Base-by-base conservation (phyloP, 2,329 filamentous ascomycete species). In the Penicillium polonicum region DNA sequence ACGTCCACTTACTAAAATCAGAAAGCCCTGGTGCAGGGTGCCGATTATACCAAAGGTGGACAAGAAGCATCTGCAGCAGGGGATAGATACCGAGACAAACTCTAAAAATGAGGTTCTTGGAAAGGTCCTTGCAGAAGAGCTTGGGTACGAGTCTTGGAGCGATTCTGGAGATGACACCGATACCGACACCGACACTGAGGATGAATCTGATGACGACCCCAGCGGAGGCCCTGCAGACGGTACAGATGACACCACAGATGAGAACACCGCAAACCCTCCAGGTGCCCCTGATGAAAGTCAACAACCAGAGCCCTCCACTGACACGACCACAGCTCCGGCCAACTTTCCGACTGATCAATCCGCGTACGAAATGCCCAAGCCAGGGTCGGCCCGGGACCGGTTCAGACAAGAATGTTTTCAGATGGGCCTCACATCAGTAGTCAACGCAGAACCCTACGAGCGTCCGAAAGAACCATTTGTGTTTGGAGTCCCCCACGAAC, bases 121-220 rank as follows among this genome's bases (percentile, higher is more conserved):
- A 27, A 52, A 17, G 15, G 17, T 35, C 5, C 39, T 52, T 13
- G 50, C 50, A 27, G 50, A 52, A 46, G 50, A 52, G 21, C 50
- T 52, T 45, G 50, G 50, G 7, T 52, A 27, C 5, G 39, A 27
- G 19, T 17, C 39, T 45, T 29, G 25, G 36, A 10, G 25, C 2
- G 41, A 27, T 25, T 46, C 33, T 36, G 39, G 6, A 4, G 21
- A 36, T 7, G 31, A 52, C 39, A 35, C 50, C 12, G 39, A 44
- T 13, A 45, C 39, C 9, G 29, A 52, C 1, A 36, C 23, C 7
- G 25, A 23, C 4, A 31, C n/a, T 10, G 27, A 23, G 9, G 17
- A 45, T 13, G 39, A 52, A 21, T 52, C 17, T 2, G 29, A 52
- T 12, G 39, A 27, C 2, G 8, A 46, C 2, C 1, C 7, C 5